Conservation (phyloP, 495 filamentous ascomycete species). For the Penicillium atrosanguineum region DNA sequence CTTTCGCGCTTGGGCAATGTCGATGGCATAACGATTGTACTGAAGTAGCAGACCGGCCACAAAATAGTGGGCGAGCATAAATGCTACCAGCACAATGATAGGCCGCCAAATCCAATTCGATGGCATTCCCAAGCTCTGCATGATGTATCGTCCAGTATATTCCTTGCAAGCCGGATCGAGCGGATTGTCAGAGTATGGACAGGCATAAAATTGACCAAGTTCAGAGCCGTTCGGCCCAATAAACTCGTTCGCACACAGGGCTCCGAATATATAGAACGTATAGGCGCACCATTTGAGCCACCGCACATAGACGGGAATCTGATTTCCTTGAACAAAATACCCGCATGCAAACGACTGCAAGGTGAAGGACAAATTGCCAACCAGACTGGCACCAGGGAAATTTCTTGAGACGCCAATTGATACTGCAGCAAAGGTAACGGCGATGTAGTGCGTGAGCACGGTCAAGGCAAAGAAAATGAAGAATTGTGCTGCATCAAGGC, state of each 20-base stretch:
- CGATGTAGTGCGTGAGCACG: conserved; percentile 63
- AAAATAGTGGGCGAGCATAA: conserved; percentile 55
- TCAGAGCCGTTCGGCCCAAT: conserved; percentile 39
- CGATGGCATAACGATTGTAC: conserved; percentile 59
- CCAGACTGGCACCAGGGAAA: conserved; percentile 60
- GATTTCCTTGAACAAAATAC: conserved; percentile 67
- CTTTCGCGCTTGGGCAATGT: conserved; percentile 53
- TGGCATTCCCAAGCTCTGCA: conserved; percentile 62
- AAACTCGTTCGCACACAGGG: conserved; percentile 68
- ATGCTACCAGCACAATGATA: conserved; percentile 57
- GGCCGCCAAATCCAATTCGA: conserved; percentile 60
- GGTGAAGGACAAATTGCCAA: conserved; percentile 68
- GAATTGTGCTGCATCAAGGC: conserved; percentile 55
- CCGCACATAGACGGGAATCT: conserved; percentile 69
- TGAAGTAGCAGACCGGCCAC: conserved; percentile 54
- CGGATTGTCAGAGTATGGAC: conserved; percentile 55
- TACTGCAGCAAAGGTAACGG: conserved; percentile 58
- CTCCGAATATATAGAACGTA: conserved; percentile 66
- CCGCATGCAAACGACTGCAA: conserved; percentile 69
- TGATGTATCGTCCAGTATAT: conserved; percentile 65
- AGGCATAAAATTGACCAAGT: conserved; percentile 60
- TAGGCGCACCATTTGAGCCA: conserved; percentile 63
- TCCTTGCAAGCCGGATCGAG: conserved; percentile 59
- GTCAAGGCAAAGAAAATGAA: conserved; percentile 65
- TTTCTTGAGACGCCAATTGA: conserved; percentile 59